Evolutionary conservation across 441 rosid genomes (phyloP), one percentile per base, ranked within the genome.

Genomic region (Heliophila coronopifolia): DNA sequence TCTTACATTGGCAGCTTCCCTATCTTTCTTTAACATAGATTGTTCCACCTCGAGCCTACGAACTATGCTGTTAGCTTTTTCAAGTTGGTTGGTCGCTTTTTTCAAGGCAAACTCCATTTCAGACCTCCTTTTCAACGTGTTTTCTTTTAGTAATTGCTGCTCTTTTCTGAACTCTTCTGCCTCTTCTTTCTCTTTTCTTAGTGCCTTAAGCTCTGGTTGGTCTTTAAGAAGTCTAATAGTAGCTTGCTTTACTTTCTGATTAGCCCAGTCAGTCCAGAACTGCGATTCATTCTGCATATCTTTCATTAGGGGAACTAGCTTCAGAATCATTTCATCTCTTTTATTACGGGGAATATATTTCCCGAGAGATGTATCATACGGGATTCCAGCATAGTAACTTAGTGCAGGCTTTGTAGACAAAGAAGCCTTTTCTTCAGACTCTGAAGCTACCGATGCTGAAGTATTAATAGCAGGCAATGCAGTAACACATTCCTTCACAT

Each of bases 181-280:
- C 75, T 87, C 94, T 68, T 87, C 92, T 69, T 76, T 85, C 68
- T 85, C 96, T 68, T 78, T 88, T 77, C 86, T 81, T 46, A 92
- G 77, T 8, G 79, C 72, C 72, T 81, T 87, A 51, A 87, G 91
- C 56, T 87, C 96, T 22, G 76, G 47, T 39, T 66, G 81, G 67
- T 91, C 96, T 67, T 78, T 83, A 32, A 80, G 52, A 58, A 91
- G 76, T 78, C 96, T 77, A 52, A 77, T 74, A 54, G 96, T 83
- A 45, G 95, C 98, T 71, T 91, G 95, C 86, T 83, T 91, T 36
- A 91, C 96, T 76, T 91, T 91, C 74, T 87, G 85, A 68, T 87
- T 84, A 24, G 93, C 89, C 98, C 98, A 91, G 15, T 91, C 91
- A 5, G 88, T 84, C 96, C 98, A 91, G 59, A 76, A 84, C 62